phyloP scores from a whole-genome alignment of 805 yeast genomes.

The Lipomyces spencermartinsiae region DNA sequence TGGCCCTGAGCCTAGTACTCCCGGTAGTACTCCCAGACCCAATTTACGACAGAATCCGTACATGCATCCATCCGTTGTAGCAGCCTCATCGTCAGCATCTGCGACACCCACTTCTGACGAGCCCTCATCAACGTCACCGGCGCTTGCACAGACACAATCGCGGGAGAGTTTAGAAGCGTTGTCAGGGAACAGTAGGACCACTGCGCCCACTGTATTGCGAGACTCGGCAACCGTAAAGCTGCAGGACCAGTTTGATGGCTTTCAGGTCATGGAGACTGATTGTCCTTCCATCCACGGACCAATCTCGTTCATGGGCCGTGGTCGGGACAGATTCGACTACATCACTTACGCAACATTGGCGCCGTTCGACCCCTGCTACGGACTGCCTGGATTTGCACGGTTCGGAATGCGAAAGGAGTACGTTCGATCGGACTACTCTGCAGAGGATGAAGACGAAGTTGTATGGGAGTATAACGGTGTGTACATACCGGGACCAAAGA shows the following conservation, averaged over 20 bases:
- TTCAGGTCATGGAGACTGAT: conserved; percentile 33
- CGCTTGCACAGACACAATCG: background rate
- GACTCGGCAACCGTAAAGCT: background rate
- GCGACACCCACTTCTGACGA: background rate
- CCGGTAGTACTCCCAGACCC: background rate
- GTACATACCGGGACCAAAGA: conserved; percentile 36
- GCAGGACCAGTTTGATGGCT: conserved; percentile 35
- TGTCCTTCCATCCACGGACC: conserved; percentile 32
- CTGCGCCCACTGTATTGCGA: background rate
- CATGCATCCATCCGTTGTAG: background rate
- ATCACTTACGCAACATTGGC: conserved; percentile 25
- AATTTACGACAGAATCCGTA: background rate
- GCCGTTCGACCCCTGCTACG: conserved; percentile 32
- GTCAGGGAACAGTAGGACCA: background rate
- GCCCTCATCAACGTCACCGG: background rate
- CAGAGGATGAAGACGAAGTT: conserved; percentile 31
- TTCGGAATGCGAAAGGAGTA: conserved; percentile 38
- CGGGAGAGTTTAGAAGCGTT: background rate
- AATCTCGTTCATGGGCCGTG: conserved; percentile 30
- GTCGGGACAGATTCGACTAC: conserved; percentile 31
- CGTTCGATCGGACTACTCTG: conserved; percentile 16
- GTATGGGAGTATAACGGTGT: conserved; percentile 38
- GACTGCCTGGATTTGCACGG: conserved; percentile 37
- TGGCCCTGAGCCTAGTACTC: background rate
- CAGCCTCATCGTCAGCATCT: background rate